Percentiles rank a stretch among this genome's conserved stretches.
These are phyloP conservation scores for Talaromyces borbonicus DNA, from an alignment of 495 filamentous ascomycete species.

Conservation along the genomic window DNA sequence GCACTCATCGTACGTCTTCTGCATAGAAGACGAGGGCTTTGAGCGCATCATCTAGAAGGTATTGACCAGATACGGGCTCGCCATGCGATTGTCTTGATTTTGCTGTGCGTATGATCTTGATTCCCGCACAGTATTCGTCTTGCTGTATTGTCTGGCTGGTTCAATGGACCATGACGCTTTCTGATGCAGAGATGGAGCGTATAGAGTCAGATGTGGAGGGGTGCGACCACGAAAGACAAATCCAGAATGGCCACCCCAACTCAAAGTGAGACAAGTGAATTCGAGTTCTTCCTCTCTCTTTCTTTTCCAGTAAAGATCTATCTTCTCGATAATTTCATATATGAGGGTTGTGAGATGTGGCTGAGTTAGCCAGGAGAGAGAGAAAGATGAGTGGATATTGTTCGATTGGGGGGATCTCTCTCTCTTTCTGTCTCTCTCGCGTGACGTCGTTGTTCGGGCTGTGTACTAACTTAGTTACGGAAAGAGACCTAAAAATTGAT, in stretches of 20 bases:
- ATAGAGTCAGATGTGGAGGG: not conserved
- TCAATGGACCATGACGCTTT: no score
- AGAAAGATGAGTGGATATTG: not conserved
- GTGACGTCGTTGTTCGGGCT: constrained; percentile 33
- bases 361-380: not conserved
- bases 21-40: constrained; percentile 66
- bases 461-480: not conserved
- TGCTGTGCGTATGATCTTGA: no score
- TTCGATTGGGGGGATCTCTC: not conserved
- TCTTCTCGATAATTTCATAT: no score
- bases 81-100: constrained; percentile 16
- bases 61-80: constrained; percentile 17
- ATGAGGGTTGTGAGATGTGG: no score
- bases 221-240: not conserved
- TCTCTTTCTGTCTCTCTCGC: constrained; percentile 20
- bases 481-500: no score
- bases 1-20: constrained; percentile 96
- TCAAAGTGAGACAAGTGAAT: no score
- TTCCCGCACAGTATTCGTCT: no score
- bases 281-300: no score
- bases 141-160: not conserved
- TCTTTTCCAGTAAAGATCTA: no score
- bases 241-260: no score
- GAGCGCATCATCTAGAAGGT: constrained; percentile 59
- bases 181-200: constrained; percentile 6